A percentile compares a stretch with the other conserved stretches of the same genome.
These are phyloP conservation scores for Paramecium caudatum DNA, from an alignment of 73 alveolate species.

Conservation along the genomic window DNA sequence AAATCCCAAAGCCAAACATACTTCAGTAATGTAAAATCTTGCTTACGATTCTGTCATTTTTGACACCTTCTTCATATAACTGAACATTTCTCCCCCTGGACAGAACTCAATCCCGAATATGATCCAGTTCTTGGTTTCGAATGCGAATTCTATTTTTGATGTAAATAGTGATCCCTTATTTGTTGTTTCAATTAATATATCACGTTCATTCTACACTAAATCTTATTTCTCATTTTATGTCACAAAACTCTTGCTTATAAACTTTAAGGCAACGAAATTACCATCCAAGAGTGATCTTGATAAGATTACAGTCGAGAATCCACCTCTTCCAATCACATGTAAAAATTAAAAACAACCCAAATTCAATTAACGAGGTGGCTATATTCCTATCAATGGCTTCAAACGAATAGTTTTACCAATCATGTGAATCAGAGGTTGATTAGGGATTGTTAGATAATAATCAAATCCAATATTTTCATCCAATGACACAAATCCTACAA, in stretches of 20 bases:
- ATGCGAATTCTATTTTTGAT: slow-evolving; percentile 73
- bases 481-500: slow-evolving; percentile 51
- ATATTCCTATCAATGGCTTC: slow-evolving; percentile 29
- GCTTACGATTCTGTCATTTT: slow-evolving; percentile 77
- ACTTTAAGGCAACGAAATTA: slow-evolving; percentile 84
- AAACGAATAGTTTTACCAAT: neutral
- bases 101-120: slow-evolving; percentile 84
- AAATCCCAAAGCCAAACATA: slow-evolving; percentile 72
- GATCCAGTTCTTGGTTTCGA: slow-evolving; percentile 77
- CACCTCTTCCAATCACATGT: slow-evolving; percentile 89
- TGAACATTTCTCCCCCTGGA: slow-evolving; percentile 94
- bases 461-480: slow-evolving; percentile 66
- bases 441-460: slow-evolving; percentile 64
- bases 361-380: neutral
- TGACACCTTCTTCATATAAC: slow-evolving; percentile 83
- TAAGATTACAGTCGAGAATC: slow-evolving; percentile 84
- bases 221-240: slow-evolving; percentile 71
- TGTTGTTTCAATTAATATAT: slow-evolving; percentile 64
- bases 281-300: slow-evolving; percentile 86
- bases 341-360: slow-evolving; percentile 81
- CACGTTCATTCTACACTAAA: slow-evolving; percentile 72
- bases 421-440: slow-evolving; percentile 46
- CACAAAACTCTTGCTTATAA: slow-evolving; percentile 71
- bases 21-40: slow-evolving; percentile 77
- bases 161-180: slow-evolving; percentile 66